A percentile compares a stretch with the other conserved stretches of the same genome.
These are phyloP conservation scores for Claviceps pazoutovae DNA, from an alignment of 2,329 filamentous ascomycete genomes.

Conservation along the genomic window DNA sequence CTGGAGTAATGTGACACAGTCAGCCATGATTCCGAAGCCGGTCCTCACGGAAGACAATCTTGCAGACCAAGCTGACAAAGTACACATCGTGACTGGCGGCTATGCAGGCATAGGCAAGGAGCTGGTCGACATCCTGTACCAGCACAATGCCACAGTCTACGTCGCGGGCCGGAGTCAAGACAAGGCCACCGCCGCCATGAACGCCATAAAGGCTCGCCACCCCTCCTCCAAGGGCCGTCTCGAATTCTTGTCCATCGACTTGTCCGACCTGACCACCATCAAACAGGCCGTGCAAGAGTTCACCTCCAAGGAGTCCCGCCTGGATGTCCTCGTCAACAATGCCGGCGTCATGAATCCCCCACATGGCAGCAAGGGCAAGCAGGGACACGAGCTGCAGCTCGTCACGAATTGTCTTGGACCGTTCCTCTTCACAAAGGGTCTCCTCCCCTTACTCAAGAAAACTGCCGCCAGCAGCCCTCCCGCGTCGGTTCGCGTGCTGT, in stretches of 20 bases:
- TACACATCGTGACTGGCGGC: slow-evolving; percentile 36
- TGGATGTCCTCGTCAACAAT: slow-evolving; percentile 32
- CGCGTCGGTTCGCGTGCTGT: slow-evolving; percentile 5
- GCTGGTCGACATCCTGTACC: slow-evolving; percentile 38
- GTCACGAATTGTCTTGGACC: slow-evolving; percentile 1
- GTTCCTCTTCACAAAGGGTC: slow-evolving; percentile 4
- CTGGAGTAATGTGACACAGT: background rate
- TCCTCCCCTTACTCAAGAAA: slow-evolving; percentile 1
- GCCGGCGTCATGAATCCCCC: slow-evolving; percentile 30
- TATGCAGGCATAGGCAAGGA: slow-evolving; percentile 35
- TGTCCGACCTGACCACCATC: slow-evolving; percentile 24
- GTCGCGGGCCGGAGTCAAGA: slow-evolving; percentile 32
- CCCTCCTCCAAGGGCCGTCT: slow-evolving; percentile 26
- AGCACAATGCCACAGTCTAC: slow-evolving; percentile 40
- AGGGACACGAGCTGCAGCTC: slow-evolving; percentile 26
- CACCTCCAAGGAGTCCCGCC: slow-evolving; percentile 14
- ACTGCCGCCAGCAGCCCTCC: slow-evolving; percentile 2
- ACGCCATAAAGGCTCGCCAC: slow-evolving; percentile 22
- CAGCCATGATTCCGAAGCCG: slow-evolving; percentile 4
- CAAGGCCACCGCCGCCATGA: slow-evolving; percentile 32
- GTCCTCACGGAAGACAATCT: slow-evolving; percentile 5
- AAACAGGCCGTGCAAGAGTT: slow-evolving; percentile 18
- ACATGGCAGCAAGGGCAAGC: slow-evolving; percentile 24
- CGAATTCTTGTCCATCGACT: slow-evolving; percentile 31
- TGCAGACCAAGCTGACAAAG: slow-evolving; percentile 13